These are phyloP conservation scores for Suhomyces terraborum DNA, from an alignment of 1,139 yeast species.

Conservation along the genomic window DNA sequence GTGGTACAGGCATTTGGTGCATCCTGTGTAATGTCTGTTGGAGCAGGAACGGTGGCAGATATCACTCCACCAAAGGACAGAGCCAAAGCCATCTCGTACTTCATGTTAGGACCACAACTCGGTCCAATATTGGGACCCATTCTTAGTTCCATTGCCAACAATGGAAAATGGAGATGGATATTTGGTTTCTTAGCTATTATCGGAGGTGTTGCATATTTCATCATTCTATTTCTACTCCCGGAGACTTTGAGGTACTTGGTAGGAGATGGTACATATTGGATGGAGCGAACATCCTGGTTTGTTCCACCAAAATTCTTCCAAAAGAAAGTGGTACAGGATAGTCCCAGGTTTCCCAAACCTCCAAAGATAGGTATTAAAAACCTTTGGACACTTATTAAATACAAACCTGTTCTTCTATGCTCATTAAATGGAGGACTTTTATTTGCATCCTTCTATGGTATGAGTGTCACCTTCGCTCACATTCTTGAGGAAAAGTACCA, in stretches of 20 bases:
- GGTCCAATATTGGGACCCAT: constrained; percentile 62
- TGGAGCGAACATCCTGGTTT: constrained; percentile 22
- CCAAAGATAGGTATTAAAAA: constrained; percentile 47
- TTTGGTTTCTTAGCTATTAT: constrained; percentile 55
- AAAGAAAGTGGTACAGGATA: constrained; percentile 26
- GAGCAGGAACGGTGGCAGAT: constrained; percentile 60
- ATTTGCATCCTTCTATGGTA: constrained; percentile 58
- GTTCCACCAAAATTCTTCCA: constrained; percentile 35
- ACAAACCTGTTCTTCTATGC: constrained; percentile 49
- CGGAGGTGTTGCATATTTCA: constrained; percentile 39
- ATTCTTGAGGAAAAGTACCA: constrained; percentile 40
- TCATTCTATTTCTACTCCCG: constrained; percentile 49
- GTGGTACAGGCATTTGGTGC: constrained; percentile 58
- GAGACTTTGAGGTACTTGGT: constrained; percentile 58
- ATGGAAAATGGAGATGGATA: constrained; percentile 55
- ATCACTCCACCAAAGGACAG: constrained; percentile 48
- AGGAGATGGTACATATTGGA: constrained; percentile 48
- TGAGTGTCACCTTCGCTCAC: constrained; percentile 53
- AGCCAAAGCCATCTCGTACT: constrained; percentile 53
- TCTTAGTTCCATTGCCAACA: constrained; percentile 40
- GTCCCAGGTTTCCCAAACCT: constrained; percentile 43
- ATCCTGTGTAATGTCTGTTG: constrained; percentile 55
- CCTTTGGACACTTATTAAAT: constrained; percentile 40
- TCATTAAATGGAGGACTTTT: constrained; percentile 53
- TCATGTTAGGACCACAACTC: constrained; percentile 61